Conservation (phyloP, 169 alveolate species). For the Eimeria tenella region DNA sequence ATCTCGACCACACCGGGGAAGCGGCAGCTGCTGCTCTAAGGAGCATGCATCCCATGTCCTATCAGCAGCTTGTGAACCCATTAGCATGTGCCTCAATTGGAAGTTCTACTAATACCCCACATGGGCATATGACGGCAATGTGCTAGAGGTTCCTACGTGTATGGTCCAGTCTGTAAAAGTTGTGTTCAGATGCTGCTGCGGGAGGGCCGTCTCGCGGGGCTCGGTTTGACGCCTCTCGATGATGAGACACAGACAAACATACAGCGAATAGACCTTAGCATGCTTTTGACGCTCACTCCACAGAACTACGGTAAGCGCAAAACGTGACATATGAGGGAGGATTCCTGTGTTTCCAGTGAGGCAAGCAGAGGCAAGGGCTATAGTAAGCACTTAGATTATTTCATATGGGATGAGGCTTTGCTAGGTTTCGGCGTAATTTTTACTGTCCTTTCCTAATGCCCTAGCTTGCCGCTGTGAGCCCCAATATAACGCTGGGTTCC, state of each 20-base stretch:
- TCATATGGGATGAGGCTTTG: too few relatives aligned
- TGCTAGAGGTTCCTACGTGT: background rate
- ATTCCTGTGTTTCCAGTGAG: background rate
- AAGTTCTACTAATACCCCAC: background rate
- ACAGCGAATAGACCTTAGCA: slow-evolving; percentile 31
- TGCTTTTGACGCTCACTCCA: slow-evolving; percentile 47
- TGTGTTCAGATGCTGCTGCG: slow-evolving; percentile 42
- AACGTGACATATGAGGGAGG: background rate
- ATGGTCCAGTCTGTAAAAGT: background rate
- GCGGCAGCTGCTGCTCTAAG: too few relatives aligned
- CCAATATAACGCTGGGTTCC: too few relatives aligned
- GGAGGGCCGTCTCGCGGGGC: slow-evolving; percentile 57
- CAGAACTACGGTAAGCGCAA: slow-evolving; percentile 44
- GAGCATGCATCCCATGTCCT: too few relatives aligned
- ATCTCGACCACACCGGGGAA: too few relatives aligned
- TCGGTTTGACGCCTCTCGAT: slow-evolving; percentile 58
- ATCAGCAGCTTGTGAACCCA: too few relatives aligned
- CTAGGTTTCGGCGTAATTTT: too few relatives aligned
- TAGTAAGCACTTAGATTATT: too few relatives aligned
- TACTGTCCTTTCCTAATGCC: too few relatives aligned
- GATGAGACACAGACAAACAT: slow-evolving; percentile 9
- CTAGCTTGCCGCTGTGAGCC: too few relatives aligned
- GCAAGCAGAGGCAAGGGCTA: too few relatives aligned
- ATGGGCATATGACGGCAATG: background rate
- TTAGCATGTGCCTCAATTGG: background rate